Evolutionary conservation across 2,329 filamentous ascomycete genomes (phyloP).

Genomic region (Aureobasidium vineae): DNA sequence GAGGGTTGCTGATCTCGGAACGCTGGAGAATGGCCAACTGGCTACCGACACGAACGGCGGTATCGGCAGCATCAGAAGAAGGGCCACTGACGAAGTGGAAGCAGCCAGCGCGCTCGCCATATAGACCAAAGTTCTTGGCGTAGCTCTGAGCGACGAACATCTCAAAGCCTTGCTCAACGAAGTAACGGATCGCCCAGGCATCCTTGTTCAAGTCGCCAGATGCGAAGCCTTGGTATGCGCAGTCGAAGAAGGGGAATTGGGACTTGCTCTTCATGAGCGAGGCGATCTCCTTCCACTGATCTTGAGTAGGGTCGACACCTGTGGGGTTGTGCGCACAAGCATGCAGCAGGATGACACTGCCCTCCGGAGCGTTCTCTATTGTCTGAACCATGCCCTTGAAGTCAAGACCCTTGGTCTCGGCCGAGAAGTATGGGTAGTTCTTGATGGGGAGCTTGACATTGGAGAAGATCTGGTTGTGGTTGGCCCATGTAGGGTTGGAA

Average conservation of each 20-base stretch:
- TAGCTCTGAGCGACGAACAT: constrained; percentile 54
- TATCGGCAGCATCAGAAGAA: constrained; percentile 61
- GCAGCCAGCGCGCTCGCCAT: constrained; percentile 92
- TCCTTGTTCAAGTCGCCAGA: constrained; percentile 84
- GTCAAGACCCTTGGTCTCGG: constrained; percentile 84
- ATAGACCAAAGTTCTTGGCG: constrained; percentile 69
- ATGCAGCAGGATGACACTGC: constrained; percentile 29
- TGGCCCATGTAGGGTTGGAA: constrained; percentile 95
- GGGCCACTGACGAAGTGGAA: constrained; percentile 89
- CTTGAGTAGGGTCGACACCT: constrained; percentile 87
- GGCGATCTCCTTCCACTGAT: constrained; percentile 93
- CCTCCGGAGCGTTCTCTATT: constrained; percentile 70
- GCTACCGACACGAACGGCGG: constrained; percentile 67
- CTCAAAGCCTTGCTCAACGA: constrained; percentile 85
- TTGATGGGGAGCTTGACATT: constrained; percentile 79
- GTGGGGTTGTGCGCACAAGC: constrained; percentile 97
- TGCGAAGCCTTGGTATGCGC: constrained; percentile 95
- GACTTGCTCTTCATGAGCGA: constrained; percentile 69
- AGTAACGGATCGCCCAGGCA: constrained; percentile 90
- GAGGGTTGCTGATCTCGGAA: constrained; percentile 96
- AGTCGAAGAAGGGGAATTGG: constrained; percentile 98
- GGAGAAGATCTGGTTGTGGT: constrained; percentile 97
- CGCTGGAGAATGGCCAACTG: constrained; percentile 94
- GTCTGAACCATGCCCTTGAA: constrained; percentile 88
- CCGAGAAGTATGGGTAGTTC: constrained; percentile 91